Percentiles rank a stretch among this genome's conserved stretches.
phyloP scores from a whole-genome alignment of 1,139 yeast species.

The Lodderomyces elongisporus region DNA sequence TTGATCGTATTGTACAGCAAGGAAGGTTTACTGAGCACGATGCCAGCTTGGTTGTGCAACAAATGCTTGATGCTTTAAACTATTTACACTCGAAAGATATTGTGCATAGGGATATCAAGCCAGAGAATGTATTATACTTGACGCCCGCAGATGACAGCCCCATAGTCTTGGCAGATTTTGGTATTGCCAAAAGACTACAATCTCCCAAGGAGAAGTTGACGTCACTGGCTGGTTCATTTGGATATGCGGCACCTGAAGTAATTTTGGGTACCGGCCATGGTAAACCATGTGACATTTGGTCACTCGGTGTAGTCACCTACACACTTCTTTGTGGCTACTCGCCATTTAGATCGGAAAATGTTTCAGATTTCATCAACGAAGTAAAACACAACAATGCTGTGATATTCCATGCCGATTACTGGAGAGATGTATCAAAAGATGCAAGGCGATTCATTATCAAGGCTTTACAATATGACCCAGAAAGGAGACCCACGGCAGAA shows the following conservation, averaged over 20 bases:
- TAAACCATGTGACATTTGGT: slow-evolving; percentile 91
- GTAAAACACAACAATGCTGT: slow-evolving; percentile 67
- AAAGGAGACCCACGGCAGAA: slow-evolving; percentile 59
- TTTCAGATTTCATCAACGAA: slow-evolving; percentile 74
- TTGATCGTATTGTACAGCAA: slow-evolving; percentile 70
- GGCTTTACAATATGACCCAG: slow-evolving; percentile 64
- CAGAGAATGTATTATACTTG: slow-evolving; percentile 76
- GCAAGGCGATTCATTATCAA: slow-evolving; percentile 70
- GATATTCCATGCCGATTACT: slow-evolving; percentile 79
- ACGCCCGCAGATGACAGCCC: slow-evolving; percentile 50
- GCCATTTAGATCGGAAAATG: slow-evolving; percentile 83
- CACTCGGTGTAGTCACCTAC: slow-evolving; percentile 85
- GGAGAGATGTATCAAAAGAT: slow-evolving; percentile 71
- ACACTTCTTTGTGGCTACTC: slow-evolving; percentile 89
- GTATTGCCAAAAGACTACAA: slow-evolving; percentile 74
- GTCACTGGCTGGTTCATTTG: slow-evolving; percentile 84
- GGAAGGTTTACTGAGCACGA: slow-evolving; percentile 84
- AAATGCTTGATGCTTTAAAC: slow-evolving; percentile 66
- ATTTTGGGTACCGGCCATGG: slow-evolving; percentile 76
- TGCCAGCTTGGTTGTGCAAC: slow-evolving; percentile 65
- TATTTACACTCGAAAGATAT: slow-evolving; percentile 71
- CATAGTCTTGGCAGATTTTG: slow-evolving; percentile 86
- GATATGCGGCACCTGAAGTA: slow-evolving; percentile 94
- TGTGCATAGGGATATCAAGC: slow-evolving; percentile 88
- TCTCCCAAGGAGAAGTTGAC: slow-evolving; percentile 60